Evolutionary conservation across 2,329 filamentous ascomycete genomes (phyloP).

Genomic region (Penicillium sp.): DNA sequence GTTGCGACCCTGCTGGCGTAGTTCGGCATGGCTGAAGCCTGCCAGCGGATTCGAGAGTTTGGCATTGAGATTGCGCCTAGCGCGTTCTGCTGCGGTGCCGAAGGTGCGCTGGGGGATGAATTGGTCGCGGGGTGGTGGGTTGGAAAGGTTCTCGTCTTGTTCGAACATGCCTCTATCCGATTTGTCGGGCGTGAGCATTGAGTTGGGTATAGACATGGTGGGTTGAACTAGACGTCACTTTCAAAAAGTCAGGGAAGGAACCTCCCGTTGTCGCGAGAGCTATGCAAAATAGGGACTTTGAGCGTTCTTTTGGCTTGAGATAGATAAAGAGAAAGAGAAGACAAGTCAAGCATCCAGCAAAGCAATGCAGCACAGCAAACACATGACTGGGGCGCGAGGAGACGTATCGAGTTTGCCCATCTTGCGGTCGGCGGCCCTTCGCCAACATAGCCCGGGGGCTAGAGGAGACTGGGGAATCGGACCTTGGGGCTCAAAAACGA

Average conservation of each 20-base stretch:
- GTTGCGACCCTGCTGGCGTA: constrained; percentile 58
- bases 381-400: neutral
- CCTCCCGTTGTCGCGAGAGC: no score
- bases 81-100: constrained; percentile 42
- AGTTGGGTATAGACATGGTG: constrained; percentile 6
- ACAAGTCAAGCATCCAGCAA: neutral
- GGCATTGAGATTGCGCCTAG: constrained; percentile 47
- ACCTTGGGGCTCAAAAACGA: neutral
- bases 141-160: constrained; percentile 11
- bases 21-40: constrained; percentile 52
- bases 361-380: neutral
- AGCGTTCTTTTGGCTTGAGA: neutral
- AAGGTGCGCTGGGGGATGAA: constrained; percentile 28
- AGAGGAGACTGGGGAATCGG: neutral
- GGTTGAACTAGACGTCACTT: neutral
- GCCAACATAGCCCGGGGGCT: neutral
- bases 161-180: constrained; percentile 8
- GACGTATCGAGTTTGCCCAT: constrained; percentile 1
- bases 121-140: constrained; percentile 13
- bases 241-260: neutral
- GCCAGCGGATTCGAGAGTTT: constrained; percentile 58
- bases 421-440: neutral
- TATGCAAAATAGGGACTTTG: neutral
- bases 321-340: neutral
- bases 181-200: neutral